phyloP scores from a whole-genome alignment of 2,329 filamentous ascomycete genomes.

The Aspergillus vadensis region DNA sequence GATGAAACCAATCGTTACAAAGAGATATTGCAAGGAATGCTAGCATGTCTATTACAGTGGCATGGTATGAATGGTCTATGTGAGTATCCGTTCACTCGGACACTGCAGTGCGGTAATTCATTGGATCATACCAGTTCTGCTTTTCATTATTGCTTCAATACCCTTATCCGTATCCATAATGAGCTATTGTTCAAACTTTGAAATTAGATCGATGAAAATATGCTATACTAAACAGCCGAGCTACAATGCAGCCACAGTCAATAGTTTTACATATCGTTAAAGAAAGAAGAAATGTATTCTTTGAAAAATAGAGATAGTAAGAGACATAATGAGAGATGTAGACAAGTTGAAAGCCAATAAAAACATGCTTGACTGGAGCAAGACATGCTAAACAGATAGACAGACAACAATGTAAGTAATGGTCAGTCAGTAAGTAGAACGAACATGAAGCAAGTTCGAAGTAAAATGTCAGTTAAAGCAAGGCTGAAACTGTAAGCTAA shows the following conservation, averaged over 20 bases:
- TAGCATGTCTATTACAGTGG: too few relatives aligned
- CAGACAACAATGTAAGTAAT: not conserved
- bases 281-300: not conserved
- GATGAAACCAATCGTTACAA: too few relatives aligned
- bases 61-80: too few relatives aligned
- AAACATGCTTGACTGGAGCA: slow-evolving; percentile 1
- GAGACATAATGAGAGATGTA: slow-evolving; percentile 6
- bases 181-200: too few relatives aligned
- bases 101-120: too few relatives aligned
- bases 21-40: too few relatives aligned
- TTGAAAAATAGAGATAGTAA: not conserved
- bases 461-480: slow-evolving; percentile 17
- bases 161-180: too few relatives aligned
- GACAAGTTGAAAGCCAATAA: not conserved
- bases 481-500: slow-evolving; percentile 7
- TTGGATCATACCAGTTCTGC: too few relatives aligned
- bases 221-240: not conserved
- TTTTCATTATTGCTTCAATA: too few relatives aligned
- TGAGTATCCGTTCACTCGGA: too few relatives aligned
- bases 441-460: slow-evolving; percentile 13
- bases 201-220: not conserved
- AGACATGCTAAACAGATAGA: slow-evolving; percentile 4
- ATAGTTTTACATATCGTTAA: not conserved
- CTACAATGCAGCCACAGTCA: not conserved
- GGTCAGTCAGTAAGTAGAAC: slow-evolving; percentile 5